A percentile compares a stretch with the other conserved stretches of the same genome.
These are phyloP conservation scores for Chaetoceros muelleri DNA, from an alignment of 108 stramenopile species.

Conservation along the genomic window DNA sequence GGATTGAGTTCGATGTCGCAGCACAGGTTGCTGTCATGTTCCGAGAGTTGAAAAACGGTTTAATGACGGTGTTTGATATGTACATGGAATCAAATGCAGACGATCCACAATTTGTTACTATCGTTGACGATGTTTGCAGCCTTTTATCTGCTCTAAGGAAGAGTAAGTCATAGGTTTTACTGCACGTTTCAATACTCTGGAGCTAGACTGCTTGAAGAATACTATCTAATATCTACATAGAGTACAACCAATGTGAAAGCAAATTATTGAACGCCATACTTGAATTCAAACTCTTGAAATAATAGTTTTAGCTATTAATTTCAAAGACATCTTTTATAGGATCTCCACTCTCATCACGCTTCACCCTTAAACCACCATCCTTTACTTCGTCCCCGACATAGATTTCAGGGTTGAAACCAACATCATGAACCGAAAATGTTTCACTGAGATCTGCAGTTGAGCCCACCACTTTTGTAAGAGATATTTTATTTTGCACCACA, in stretches of 20 bases:
- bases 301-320: constrained; percentile 35
- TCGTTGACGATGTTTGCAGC: too few relatives aligned
- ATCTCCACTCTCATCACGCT: constrained; percentile 41
- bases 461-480: constrained; percentile 38
- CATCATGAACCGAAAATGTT: constrained; percentile 39
- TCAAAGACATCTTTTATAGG: constrained; percentile 66
- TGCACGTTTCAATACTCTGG: too few relatives aligned
- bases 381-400: constrained; percentile 70
- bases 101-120: too few relatives aligned
- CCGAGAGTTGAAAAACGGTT: constrained; percentile 26
- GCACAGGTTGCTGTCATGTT: constrained; percentile 61
- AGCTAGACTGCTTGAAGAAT: too few relatives aligned
- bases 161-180: too few relatives aligned
- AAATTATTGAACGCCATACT: too few relatives aligned
- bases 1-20: constrained; percentile 53
- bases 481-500: constrained; percentile 60
- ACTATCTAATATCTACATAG: too few relatives aligned
- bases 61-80: too few relatives aligned
- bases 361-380: constrained; percentile 65
- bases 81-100: too few relatives aligned
- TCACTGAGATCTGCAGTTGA: constrained; percentile 34
- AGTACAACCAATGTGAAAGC: too few relatives aligned
- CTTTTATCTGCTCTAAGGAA: too few relatives aligned
- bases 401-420: constrained; percentile 80
- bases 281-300: too few relatives aligned